These are phyloP conservation scores for Alternaria sp. DNA, from an alignment of 2,329 filamentous ascomycete species.

Conservation along the genomic window DNA sequence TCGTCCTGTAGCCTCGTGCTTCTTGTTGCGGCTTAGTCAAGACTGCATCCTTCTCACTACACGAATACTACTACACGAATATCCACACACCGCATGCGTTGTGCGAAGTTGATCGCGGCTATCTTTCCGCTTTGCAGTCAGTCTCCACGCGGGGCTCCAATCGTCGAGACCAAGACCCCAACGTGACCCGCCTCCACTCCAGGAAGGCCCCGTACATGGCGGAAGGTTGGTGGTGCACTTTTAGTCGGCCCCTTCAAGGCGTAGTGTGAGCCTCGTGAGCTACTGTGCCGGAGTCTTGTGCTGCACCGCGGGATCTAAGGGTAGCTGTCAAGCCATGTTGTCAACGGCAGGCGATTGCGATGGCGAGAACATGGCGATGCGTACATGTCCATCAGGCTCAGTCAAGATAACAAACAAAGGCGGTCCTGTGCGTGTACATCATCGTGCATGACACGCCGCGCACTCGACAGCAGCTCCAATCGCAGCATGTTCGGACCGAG, in stretches of 20 bases:
- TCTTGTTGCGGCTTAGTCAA: background rate
- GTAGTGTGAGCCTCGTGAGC: background rate
- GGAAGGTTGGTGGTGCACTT: background rate
- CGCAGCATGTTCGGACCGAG: constrained; percentile 19
- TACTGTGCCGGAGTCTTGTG: background rate
- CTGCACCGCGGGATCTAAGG: constrained; percentile 3
- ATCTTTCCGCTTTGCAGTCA: constrained; percentile 10
- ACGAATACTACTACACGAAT: background rate
- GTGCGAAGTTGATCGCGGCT: constrained; percentile 9
- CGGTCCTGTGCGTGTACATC: constrained; percentile 14
- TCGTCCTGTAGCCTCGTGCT: background rate
- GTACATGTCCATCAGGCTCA: background rate
- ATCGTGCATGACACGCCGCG: constrained; percentile 17
- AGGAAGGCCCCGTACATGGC: constrained; percentile 1
- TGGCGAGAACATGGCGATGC: background rate
- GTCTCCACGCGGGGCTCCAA: constrained; percentile 13
- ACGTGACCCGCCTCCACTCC: constrained; percentile 9
- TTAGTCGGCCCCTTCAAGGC: background rate
- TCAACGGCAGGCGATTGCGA: background rate
- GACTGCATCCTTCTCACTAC: background rate
- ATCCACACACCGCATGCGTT: constrained; percentile 1
- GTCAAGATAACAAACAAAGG: background rate
- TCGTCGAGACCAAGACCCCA: constrained; percentile 10
- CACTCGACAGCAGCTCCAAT: constrained; percentile 3
- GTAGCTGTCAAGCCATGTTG: background rate